Conservation (phyloP, 2,329 filamentous ascomycete species). For the Coccinonectria pachysandricola region DNA sequence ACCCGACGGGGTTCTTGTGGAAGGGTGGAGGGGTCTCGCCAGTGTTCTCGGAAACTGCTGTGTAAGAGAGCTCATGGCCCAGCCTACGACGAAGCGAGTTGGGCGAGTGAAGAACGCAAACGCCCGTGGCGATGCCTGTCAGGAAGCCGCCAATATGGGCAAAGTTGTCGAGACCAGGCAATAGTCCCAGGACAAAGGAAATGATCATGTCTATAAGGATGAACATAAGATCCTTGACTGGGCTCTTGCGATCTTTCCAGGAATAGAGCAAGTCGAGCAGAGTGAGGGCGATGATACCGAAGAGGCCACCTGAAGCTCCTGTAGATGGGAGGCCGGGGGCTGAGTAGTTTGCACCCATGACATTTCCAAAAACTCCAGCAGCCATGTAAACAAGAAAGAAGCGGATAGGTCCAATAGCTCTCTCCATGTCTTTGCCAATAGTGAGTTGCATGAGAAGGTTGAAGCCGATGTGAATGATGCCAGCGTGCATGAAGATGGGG, state of each 20-base stretch:
- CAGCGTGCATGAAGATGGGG: slow-evolving; percentile 92
- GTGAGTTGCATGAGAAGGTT: slow-evolving; percentile 89
- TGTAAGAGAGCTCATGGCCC: slow-evolving; percentile 61
- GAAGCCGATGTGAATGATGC: slow-evolving; percentile 89
- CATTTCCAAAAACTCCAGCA: slow-evolving; percentile 89
- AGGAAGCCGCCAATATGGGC: slow-evolving; percentile 93
- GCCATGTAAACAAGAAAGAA: slow-evolving; percentile 86
- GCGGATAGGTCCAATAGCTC: slow-evolving; percentile 75
- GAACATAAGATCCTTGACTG: slow-evolving; percentile 77
- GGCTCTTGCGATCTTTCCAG: slow-evolving; percentile 69
- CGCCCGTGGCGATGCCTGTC: slow-evolving; percentile 78
- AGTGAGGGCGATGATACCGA: slow-evolving; percentile 81
- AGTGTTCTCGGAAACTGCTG: slow-evolving; percentile 48
- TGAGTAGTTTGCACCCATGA: slow-evolving; percentile 89
- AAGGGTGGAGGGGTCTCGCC: slow-evolving; percentile 42
- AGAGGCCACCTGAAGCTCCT: slow-evolving; percentile 82
- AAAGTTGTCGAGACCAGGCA: slow-evolving; percentile 94
- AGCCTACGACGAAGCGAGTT: slow-evolving; percentile 66
- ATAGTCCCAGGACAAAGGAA: slow-evolving; percentile 81
- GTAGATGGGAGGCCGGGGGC: slow-evolving; percentile 71
- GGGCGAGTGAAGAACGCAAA: slow-evolving; percentile 83
- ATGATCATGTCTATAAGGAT: slow-evolving; percentile 78
- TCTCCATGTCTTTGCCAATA: slow-evolving; percentile 85
- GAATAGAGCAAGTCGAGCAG: slow-evolving; percentile 88
- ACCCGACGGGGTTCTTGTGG: slow-evolving; percentile 55